Evolutionary conservation across 169 alveolate species (phyloP), one percentile per base, ranked within the genome.

Genomic region (Eimeria brunetti): DNA sequence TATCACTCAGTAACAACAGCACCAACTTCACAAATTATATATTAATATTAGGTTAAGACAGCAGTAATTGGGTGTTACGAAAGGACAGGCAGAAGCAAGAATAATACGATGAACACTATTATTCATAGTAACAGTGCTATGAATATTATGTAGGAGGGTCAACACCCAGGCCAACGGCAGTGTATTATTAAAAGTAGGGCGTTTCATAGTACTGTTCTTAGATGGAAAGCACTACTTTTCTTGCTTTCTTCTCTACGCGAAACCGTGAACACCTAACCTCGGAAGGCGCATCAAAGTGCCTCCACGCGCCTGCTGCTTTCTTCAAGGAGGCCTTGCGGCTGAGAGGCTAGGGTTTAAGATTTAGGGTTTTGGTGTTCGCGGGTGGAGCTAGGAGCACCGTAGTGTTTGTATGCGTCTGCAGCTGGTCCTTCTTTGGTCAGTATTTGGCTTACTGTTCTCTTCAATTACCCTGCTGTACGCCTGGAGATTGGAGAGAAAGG

Each of bases 341-440:
- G 38, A 30, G 38, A 69, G 69, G 24, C 0, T 51, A 58, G 71
- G 44, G 69, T 36, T 20, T n/a, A 5, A 73, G 51, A 24, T n/a
- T 51, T 46, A 22, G 60, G 89, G 38, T 56, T 18, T 64, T 11
- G 58, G 60, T 11, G 41, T 85, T 67, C 5, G 78, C 27, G 83
- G n/a, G 24, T 24, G 53, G 53, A 41, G 33, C 58, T 76, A 14
- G 44, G 38, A 16, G 22, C 46, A 30, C 56, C 44, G n/a, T 80
- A 41, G 56, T 5, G 38, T 80, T 30, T 36, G 67, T 80, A 0
- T 49, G 69, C 18, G 44, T 46, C 16, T 53, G 62, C 95, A 90
- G 95, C 95, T 90, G 58, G 86, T 90, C 30, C 95, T 90, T n/a
- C 80, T 90, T 4, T 90, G 95, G 95, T 90, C 95, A 16, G 67